phyloP scores from a whole-genome alignment of 2,329 filamentous ascomycete species.

The Hymenoscyphus occultus region DNA sequence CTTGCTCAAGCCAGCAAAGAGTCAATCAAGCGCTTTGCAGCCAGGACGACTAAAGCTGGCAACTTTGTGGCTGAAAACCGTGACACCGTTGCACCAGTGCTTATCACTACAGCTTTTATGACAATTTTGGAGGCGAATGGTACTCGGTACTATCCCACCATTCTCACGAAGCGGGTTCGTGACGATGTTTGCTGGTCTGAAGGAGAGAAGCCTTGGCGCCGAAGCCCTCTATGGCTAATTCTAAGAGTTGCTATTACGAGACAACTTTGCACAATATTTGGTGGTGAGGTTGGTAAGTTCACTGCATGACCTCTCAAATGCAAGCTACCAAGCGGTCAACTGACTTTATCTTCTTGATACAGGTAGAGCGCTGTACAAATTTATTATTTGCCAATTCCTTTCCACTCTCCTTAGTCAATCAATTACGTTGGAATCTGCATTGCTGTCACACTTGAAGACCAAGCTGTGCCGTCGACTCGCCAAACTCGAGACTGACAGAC shows the following conservation, averaged over 20 bases:
- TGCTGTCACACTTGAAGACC: constrained; percentile 41
- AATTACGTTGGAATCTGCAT: constrained; percentile 36
- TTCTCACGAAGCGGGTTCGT: constrained; percentile 55
- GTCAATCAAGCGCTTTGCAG: constrained; percentile 51
- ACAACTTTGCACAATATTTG: constrained; percentile 43
- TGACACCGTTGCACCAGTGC: constrained; percentile 53
- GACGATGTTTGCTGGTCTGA: constrained; percentile 57
- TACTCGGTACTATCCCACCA: constrained; percentile 32
- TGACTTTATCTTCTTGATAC: neutral
- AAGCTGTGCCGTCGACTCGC: constrained; percentile 57
- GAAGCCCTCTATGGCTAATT: constrained; percentile 59
- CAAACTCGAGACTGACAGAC: constrained; percentile 50
- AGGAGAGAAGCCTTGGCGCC: constrained; percentile 55
- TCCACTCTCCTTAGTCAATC: constrained; percentile 44
- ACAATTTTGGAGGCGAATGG: constrained; percentile 57
- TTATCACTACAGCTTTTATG: constrained; percentile 60
- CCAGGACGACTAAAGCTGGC: constrained; percentile 51
- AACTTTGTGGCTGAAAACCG: constrained; percentile 50
- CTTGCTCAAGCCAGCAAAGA: constrained; percentile 56
- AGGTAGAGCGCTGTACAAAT: constrained; percentile 52
- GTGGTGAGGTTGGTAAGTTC: constrained; percentile 39
- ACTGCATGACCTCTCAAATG: neutral
- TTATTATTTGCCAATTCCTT: constrained; percentile 49
- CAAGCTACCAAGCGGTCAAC: neutral
- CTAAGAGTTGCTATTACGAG: constrained; percentile 57